phyloP scores from a whole-genome alignment of 225 moss, liverwort and hornwort species.

The Polytrichum formosum region DNA sequence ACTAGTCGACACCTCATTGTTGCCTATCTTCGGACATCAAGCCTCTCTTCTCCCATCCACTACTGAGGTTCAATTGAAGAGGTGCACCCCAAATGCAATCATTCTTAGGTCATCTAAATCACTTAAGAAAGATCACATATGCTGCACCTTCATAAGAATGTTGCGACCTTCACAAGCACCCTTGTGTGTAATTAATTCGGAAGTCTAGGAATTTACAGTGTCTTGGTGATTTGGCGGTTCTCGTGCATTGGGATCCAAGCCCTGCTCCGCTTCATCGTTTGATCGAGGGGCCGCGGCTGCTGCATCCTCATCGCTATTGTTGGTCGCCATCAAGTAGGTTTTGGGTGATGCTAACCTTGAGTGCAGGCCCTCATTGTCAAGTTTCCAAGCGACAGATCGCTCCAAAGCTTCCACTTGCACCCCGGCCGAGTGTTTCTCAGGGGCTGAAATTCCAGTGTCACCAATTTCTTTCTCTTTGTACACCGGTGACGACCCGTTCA shows the following conservation, averaged over 20 bases:
- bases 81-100: too few relatives aligned
- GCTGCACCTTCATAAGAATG: too few relatives aligned
- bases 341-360: slow-evolving; percentile 19
- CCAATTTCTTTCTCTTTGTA: slow-evolving; percentile 4
- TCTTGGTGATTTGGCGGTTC: slow-evolving; percentile 5
- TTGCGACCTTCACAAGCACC: neutral
- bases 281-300: slow-evolving; percentile 2
- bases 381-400: slow-evolving; percentile 14
- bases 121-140: too few relatives aligned
- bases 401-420: slow-evolving; percentile 4
- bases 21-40: neutral
- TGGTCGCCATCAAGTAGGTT: slow-evolving; percentile 10
- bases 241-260: neutral
- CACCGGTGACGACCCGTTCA: slow-evolving; percentile 1
- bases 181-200: neutral
- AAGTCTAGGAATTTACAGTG: neutral
- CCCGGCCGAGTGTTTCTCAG: slow-evolving; percentile 10
- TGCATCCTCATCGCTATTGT: slow-evolving; percentile 8
- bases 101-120: too few relatives aligned
- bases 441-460: neutral
- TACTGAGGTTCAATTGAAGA: too few relatives aligned
- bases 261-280: slow-evolving; percentile 9
- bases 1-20: neutral
- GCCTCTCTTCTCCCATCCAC: neutral
- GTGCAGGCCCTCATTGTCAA: slow-evolving; percentile 6